Conservation (phyloP, 2,329 filamentous ascomycete species). For the Cercospora zeae-maydis region DNA sequence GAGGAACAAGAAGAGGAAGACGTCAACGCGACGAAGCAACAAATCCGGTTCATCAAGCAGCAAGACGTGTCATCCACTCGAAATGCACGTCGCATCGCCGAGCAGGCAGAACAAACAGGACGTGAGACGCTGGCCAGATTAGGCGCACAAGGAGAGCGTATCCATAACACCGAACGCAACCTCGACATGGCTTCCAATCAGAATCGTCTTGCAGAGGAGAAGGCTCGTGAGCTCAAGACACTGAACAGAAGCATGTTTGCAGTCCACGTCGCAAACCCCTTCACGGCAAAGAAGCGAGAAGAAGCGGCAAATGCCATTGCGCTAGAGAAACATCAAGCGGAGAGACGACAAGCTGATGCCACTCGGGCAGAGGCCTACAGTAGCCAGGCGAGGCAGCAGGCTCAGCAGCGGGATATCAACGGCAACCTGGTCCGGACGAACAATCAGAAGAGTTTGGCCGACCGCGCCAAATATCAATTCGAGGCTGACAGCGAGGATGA, state of each 20-base stretch:
- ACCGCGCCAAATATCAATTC: slow-evolving; percentile 71
- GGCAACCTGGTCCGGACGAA: slow-evolving; percentile 51
- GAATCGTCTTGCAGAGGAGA: slow-evolving; percentile 72
- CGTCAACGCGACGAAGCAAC: slow-evolving; percentile 66
- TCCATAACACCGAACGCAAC: slow-evolving; percentile 79
- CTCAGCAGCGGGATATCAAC: slow-evolving; percentile 54
- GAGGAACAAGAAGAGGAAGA: slow-evolving; percentile 75
- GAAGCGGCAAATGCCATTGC: slow-evolving; percentile 63
- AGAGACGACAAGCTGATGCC: slow-evolving; percentile 55
- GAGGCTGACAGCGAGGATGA: slow-evolving; percentile 71
- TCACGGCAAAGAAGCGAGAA: slow-evolving; percentile 64
- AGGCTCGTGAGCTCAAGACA: slow-evolving; percentile 76
- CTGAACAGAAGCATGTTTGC: slow-evolving; percentile 91
- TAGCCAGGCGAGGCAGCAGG: slow-evolving; percentile 59
- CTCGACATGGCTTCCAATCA: slow-evolving; percentile 71
- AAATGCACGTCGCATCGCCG: slow-evolving; percentile 65
- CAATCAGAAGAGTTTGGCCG: slow-evolving; percentile 52
- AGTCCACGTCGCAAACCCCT: slow-evolving; percentile 42
- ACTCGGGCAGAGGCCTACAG: slow-evolving; percentile 54
- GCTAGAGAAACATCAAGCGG: slow-evolving; percentile 60
- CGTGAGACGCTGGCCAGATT: slow-evolving; percentile 69
- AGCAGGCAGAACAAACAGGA: slow-evolving; percentile 67
- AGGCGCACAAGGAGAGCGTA: slow-evolving; percentile 72
- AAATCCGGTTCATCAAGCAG: slow-evolving; percentile 73
- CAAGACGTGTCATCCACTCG: slow-evolving; percentile 70